Base-by-base conservation (phyloP, 768 basidiomycete species). In the Suillus tomentosus region DNA sequence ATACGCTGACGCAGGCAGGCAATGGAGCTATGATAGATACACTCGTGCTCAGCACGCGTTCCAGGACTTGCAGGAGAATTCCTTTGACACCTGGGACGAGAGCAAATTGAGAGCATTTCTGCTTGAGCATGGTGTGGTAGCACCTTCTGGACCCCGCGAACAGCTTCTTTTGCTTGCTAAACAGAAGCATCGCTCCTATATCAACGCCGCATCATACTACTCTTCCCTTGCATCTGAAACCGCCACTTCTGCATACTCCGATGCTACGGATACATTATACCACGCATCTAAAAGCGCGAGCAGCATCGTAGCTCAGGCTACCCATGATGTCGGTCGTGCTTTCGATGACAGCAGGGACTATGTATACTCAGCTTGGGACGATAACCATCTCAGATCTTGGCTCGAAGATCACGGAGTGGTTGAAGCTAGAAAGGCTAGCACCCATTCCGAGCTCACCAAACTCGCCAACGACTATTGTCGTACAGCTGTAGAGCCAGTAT, bases 361-460 rank as follows among this genome's bases (percentile, higher is more conserved):
- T 69, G 78, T 95, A 19, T 96, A 91, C 75, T 94, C 91, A 0
- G 85, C 90, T 0, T 97, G 96, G 96, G 88, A 91, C 62, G 93
- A 96, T 68, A 89, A 82, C 69, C 82, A 82, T 67, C 76, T 98
- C 55, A 81, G 89, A 58, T 76, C 71, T 0, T 97, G 89, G 78
- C 85, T 96, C 53, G 87, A 90, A 71, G 81, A 89, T 45, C 87
- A 92, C 70, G 90, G 90, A 31, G 79, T 93, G 45, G 70, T 93
- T 65, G 84, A 91, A 69, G 83, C 89, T 3, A 87, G 84, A 65
- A 75, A 78, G 19, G 79, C 65, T 65, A 77, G 24, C 63, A 87
- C 83, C 61, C 85, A 86, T 50, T 82, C 86, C 9, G 88, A 96
- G 68, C 75, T 97, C 40, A 73, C 92, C 40, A 78, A 78, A 13